Conservation (phyloP, 495 filamentous ascomycete species). For the Lasiosphaeria ovina region DNA sequence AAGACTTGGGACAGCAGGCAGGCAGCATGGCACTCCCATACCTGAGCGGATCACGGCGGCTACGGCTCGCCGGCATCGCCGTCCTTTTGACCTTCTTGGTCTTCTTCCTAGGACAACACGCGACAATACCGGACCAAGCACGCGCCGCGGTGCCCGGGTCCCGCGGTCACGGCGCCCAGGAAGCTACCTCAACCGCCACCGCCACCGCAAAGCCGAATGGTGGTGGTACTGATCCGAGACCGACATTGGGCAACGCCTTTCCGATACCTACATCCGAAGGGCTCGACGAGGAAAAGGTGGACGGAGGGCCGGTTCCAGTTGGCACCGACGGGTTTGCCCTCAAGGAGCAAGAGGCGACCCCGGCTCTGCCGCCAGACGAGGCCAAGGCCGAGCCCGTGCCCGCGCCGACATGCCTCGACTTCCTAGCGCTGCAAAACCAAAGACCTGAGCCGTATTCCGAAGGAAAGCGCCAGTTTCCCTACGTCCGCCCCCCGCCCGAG, state of each 20-base stretch:
- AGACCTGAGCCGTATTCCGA: slow-evolving; percentile 38
- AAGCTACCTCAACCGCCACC: background rate
- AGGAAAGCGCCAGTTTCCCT: slow-evolving; percentile 49
- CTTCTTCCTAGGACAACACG: slow-evolving; percentile 20
- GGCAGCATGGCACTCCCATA: slow-evolving; percentile 16
- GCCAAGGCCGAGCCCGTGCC: background rate
- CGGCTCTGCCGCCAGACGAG: background rate
- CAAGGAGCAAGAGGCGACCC: background rate
- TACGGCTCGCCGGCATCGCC: slow-evolving; percentile 16
- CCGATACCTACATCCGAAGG: no score
- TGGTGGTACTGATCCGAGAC: no score
- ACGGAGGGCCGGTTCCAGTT: no score
- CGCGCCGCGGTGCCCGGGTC: background rate
- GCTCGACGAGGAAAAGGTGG: no score
- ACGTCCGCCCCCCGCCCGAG: slow-evolving; percentile 51
- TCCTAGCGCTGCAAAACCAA: slow-evolving; percentile 21
- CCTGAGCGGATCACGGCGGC: slow-evolving; percentile 17
- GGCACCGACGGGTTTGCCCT: no score
- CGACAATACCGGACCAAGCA: slow-evolving; percentile 1
- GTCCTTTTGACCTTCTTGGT: slow-evolving; percentile 18
- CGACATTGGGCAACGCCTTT: no score
- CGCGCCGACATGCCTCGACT: slow-evolving; percentile 14
- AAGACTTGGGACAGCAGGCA: background rate
- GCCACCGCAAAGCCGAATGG: no score
- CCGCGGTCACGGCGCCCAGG: slow-evolving; percentile 2